phyloP scores from a whole-genome alignment of 78 protist genomes.

The Planoprotostelium fungivorum region DNA sequence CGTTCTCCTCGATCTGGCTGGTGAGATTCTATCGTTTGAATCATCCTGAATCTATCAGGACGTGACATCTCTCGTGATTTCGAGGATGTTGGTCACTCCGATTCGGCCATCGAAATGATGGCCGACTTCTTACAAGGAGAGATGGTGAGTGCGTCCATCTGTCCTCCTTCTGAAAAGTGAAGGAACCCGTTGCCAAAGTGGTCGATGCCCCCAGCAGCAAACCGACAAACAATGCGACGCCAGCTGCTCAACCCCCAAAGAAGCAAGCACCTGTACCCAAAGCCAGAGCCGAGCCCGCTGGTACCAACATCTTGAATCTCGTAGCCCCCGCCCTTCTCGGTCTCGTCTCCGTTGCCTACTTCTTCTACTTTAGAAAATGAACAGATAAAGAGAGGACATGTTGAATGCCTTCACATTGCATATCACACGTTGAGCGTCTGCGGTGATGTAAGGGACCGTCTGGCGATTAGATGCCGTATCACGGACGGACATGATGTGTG shows the following conservation, averaged over 20 bases:
- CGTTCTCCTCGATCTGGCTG: slow-evolving; percentile 55
- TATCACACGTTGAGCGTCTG: too few species aligned
- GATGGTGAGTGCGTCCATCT: too few species aligned
- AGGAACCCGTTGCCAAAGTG: not conserved
- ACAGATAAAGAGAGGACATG: too few species aligned
- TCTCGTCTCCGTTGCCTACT: not conserved
- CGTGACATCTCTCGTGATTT: slow-evolving; percentile 55
- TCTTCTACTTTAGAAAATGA: not conserved
- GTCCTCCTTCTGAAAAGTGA: too few species aligned
- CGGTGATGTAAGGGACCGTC: too few species aligned
- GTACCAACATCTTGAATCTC: not conserved
- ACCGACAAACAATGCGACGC: too few species aligned
- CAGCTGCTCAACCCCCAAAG: not conserved
- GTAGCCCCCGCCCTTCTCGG: not conserved
- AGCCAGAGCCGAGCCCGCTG: not conserved
- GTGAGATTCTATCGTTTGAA: slow-evolving; percentile 6
- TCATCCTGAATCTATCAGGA: slow-evolving; percentile 19
- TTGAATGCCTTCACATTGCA: too few species aligned
- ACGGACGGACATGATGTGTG: too few species aligned
- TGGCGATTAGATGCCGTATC: too few species aligned
- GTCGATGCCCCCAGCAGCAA: not conserved
- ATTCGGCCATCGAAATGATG: slow-evolving; percentile 40
- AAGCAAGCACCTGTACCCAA: not conserved
- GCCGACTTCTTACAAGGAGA: slow-evolving; percentile 5
- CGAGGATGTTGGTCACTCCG: slow-evolving; percentile 70